Conservation (phyloP, 805 yeast genomes). For the Candida ficus region DNA sequence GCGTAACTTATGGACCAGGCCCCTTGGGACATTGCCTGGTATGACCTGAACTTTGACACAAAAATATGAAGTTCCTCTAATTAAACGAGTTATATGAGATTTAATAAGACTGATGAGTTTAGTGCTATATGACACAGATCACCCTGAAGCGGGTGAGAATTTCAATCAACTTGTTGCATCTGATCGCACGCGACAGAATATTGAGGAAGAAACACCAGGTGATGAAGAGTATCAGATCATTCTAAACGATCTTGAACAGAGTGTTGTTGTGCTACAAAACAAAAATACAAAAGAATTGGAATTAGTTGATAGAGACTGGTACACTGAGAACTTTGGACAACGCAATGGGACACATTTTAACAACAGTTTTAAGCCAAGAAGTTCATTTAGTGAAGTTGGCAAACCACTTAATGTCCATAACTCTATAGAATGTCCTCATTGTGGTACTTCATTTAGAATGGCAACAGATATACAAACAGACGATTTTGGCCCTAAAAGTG, state of each 20-base stretch:
- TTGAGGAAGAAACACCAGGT: neutral
- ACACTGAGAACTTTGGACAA: too few relatives aligned
- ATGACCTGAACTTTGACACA: conserved; percentile 9
- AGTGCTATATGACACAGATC: conserved; percentile 1
- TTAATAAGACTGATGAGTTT: conserved; percentile 2
- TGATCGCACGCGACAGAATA: too few relatives aligned
- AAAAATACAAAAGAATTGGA: conserved; percentile 8
- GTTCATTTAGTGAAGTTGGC: neutral
- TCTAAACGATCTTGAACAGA: conserved; percentile 1
- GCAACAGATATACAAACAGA: neutral
- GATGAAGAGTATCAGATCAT: conserved; percentile 3
- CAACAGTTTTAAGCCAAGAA: too few relatives aligned
- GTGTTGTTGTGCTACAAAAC: conserved; percentile 9
- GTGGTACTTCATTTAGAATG: conserved; percentile 2
- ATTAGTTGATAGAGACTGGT: conserved; percentile 2
- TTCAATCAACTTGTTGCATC: neutral
- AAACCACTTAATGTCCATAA: neutral
- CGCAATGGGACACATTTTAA: too few relatives aligned
- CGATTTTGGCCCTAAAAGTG: too few relatives aligned
- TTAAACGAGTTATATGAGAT: too few relatives aligned
- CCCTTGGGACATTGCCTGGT: too few relatives aligned
- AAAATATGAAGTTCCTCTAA: too few relatives aligned
- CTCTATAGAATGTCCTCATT: conserved; percentile 8
- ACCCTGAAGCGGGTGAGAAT: neutral
- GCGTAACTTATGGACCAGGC: too few relatives aligned